Evolutionary conservation across 2,329 filamentous ascomycete genomes (phyloP).

Genomic region (Thermothelomyces thermophilus): DNA sequence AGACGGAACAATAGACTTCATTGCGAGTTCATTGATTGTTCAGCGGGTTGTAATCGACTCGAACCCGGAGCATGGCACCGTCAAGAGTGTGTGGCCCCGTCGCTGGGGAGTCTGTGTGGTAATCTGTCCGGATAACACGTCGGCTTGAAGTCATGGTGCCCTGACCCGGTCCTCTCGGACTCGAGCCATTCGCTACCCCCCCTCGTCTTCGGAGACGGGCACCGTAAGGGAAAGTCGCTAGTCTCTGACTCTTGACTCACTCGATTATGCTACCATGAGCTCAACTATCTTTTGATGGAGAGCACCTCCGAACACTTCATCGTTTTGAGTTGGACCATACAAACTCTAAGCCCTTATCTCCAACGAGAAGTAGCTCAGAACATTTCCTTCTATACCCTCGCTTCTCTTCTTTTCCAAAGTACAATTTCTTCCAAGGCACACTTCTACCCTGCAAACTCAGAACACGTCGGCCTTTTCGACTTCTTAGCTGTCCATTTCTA

Average conservation of each 20-base stretch:
- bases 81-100: too few relatives aligned
- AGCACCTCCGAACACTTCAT: background rate
- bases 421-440: too few relatives aligned
- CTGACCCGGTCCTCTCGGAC: background rate
- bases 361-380: too few relatives aligned
- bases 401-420: too few relatives aligned
- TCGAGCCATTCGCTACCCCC: background rate
- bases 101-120: background rate
- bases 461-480: background rate
- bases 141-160: conserved; percentile 8
- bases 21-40: conserved; percentile 3
- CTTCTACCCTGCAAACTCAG: too few relatives aligned
- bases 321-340: too few relatives aligned
- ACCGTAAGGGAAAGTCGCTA: background rate
- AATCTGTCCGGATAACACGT: background rate
- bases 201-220: background rate
- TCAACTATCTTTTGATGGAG: background rate
- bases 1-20: conserved; percentile 7
- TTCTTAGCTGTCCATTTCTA: background rate
- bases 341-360: too few relatives aligned
- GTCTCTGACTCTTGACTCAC: background rate
- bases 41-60: background rate
- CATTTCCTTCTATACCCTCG: too few relatives aligned
- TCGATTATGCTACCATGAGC: background rate
- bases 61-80: background rate